These are phyloP conservation scores for Avena eriantha DNA, from an alignment of 176 grass and related monocot species.

Conservation along the genomic window DNA sequence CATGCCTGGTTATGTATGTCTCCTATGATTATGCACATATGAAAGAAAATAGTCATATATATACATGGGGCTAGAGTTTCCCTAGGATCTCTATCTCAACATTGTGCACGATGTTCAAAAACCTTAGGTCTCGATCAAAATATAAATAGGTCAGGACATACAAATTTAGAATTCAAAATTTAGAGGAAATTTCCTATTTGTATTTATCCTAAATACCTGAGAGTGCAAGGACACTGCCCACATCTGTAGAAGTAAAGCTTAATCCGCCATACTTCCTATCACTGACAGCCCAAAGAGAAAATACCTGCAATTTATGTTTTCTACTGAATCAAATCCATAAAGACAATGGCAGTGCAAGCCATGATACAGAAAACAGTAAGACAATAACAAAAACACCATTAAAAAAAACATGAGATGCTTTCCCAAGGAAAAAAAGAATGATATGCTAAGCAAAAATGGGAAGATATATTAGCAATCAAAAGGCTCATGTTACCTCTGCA, in stretches of 20 bases:
- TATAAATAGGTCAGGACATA: background rate
- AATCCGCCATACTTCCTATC: conserved; percentile 82
- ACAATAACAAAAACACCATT: background rate
- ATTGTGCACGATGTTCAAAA: conserved; percentile 1
- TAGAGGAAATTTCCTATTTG: background rate
- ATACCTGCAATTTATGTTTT: conserved; percentile 60
- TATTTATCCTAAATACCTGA: conserved; percentile 60
- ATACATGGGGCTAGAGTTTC: background rate
- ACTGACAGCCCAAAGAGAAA: conserved; percentile 94
- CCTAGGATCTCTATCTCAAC: background rate
- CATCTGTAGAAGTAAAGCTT: conserved; percentile 84
- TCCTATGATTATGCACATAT: background rate
- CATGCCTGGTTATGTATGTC: background rate
- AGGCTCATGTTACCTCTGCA: conserved; percentile 64
- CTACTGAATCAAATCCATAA: conserved; percentile 34
- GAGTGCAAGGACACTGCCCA: conserved; percentile 79
- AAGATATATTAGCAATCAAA: conserved; percentile 34
- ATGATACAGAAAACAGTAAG: background rate
- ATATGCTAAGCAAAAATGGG: conserved; percentile 7
- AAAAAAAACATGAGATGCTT: conserved; percentile 23
- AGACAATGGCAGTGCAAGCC: conserved; percentile 9
- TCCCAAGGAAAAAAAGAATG: conserved; percentile 4
- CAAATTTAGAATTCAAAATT: background rate
- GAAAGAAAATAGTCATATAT: conserved; percentile 10
- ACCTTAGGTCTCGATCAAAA: background rate